Conservation (phyloP, 768 basidiomycete genomes). For the Neoboletus brunneissimus region DNA sequence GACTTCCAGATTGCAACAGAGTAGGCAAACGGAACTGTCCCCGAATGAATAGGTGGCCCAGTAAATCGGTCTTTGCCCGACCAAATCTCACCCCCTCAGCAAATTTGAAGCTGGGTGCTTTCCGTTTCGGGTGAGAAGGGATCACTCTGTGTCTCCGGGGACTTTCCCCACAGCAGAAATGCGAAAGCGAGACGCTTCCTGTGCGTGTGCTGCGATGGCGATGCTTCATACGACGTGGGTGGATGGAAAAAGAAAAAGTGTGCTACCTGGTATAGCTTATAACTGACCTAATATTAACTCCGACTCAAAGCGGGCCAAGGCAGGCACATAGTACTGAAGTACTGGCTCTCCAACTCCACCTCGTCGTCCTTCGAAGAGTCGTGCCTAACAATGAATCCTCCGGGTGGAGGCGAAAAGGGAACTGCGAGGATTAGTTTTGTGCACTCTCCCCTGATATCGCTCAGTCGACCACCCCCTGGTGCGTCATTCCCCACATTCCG, state of each 20-base stretch:
- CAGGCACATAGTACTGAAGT: neutral
- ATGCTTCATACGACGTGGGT: conserved; percentile 68
- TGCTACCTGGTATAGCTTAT: conserved; percentile 10
- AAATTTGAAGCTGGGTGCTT: conserved; percentile 74
- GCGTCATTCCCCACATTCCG: neutral
- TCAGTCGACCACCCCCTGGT: conserved; percentile 25
- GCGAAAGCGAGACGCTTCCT: conserved; percentile 47
- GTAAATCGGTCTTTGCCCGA: conserved; percentile 49
- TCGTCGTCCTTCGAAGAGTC: neutral
- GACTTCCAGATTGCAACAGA: conserved; percentile 49
- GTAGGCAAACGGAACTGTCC: conserved; percentile 46
- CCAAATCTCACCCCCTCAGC: conserved; percentile 53
- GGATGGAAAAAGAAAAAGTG: conserved; percentile 25
- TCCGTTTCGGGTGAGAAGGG: conserved; percentile 57
- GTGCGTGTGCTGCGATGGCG: conserved; percentile 84
- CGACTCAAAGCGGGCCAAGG: conserved; percentile 16
- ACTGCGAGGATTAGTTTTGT: conserved; percentile 21
- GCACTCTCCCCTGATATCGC: conserved; percentile 26
- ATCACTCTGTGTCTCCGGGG: conserved; percentile 81
- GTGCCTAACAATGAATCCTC: conserved; percentile 19
- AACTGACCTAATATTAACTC: conserved; percentile 15
- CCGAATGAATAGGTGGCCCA: conserved; percentile 21
- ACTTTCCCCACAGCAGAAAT: conserved; percentile 85
- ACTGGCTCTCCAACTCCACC: neutral
- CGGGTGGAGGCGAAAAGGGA: conserved; percentile 9